phyloP scores from a whole-genome alignment of 805 yeast genomes.

The Spathaspora girioi region DNA sequence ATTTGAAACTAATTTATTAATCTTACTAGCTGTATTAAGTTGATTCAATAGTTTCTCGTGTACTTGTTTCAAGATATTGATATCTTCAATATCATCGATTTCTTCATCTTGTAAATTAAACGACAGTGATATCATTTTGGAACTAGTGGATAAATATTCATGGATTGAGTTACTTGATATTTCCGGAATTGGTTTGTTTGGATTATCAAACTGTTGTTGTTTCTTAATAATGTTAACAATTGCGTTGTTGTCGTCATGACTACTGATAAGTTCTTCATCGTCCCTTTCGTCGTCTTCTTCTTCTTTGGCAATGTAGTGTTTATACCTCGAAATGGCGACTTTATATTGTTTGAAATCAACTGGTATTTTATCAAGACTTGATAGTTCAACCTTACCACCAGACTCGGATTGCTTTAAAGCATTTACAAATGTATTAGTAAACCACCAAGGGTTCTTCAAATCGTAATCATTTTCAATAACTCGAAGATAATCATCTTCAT shows the following conservation, averaged over 20 bases:
- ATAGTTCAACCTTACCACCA: constrained; percentile 9
- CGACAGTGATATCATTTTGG: constrained; percentile 1
- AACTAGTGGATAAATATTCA: constrained; percentile 1
- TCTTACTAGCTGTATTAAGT: constrained; percentile 34
- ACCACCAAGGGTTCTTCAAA: constrained; percentile 43
- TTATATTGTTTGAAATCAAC: constrained; percentile 30
- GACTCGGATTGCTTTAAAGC: constrained; percentile 13
- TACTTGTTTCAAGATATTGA: constrained; percentile 15
- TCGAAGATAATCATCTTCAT: constrained; percentile 25
- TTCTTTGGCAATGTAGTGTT: constrained; percentile 10
- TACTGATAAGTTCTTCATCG: constrained; percentile 3
- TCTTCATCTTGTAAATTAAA: constrained; percentile 13
- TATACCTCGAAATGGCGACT: constrained; percentile 32
- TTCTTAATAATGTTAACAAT: constrained; percentile 7
- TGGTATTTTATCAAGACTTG: constrained; percentile 21
- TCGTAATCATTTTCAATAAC: constrained; percentile 31
- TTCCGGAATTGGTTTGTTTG: not conserved
- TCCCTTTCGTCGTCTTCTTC: not conserved
- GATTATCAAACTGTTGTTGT: constrained; percentile 8
- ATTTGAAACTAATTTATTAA: constrained; percentile 32
- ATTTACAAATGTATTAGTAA: constrained; percentile 23
- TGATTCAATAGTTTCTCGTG: constrained; percentile 27
- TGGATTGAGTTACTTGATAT: constrained; percentile 3
- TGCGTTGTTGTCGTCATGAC: constrained; percentile 4
- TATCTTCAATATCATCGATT: constrained; percentile 12